These are phyloP conservation scores for Inonotus obliquus DNA, from an alignment of 1,284 basidiomycete genomes.

Conservation along the genomic window DNA sequence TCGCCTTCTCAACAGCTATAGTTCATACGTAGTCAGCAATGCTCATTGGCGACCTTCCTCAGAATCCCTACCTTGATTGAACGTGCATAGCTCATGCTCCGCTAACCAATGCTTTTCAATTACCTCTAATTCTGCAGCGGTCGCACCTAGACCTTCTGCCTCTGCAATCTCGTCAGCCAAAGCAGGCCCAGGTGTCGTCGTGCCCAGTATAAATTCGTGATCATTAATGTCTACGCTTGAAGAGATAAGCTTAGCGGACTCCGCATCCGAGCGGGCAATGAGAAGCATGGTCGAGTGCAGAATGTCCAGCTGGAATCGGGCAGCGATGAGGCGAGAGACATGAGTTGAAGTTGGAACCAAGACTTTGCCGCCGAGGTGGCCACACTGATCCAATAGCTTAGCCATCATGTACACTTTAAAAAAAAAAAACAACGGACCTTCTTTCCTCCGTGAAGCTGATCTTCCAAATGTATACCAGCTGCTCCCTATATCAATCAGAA, in stretches of 20 bases:
- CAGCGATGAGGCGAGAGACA: conserved; percentile 75
- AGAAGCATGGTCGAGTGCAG: conserved; percentile 84
- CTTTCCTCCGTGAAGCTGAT: conserved; percentile 89
- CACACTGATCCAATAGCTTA: conserved; percentile 50
- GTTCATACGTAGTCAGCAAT: conserved; percentile 3
- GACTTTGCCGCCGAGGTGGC: conserved; percentile 91
- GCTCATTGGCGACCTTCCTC: neutral
- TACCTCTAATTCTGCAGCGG: conserved; percentile 66
- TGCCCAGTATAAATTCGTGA: conserved; percentile 76
- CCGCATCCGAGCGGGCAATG: conserved; percentile 89
- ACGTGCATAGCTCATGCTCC: conserved; percentile 73
- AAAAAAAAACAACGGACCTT: conserved; percentile 41
- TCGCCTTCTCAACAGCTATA: conserved; percentile 58
- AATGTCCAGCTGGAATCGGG: conserved; percentile 86
- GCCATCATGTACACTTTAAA: neutral
- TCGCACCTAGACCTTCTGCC: conserved; percentile 67
- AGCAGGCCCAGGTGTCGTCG: conserved; percentile 51
- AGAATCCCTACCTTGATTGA: conserved; percentile 63
- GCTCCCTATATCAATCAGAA: conserved; percentile 53
- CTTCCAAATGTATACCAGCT: conserved; percentile 86
- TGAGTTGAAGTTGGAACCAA: conserved; percentile 87
- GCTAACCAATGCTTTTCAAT: conserved; percentile 79
- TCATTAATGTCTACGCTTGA: conserved; percentile 77
- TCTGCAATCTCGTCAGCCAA: conserved; percentile 73
- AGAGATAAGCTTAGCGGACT: conserved; percentile 83